phyloP scores from a whole-genome alignment of 441 rosid species.

The Oxalis stricta region DNA sequence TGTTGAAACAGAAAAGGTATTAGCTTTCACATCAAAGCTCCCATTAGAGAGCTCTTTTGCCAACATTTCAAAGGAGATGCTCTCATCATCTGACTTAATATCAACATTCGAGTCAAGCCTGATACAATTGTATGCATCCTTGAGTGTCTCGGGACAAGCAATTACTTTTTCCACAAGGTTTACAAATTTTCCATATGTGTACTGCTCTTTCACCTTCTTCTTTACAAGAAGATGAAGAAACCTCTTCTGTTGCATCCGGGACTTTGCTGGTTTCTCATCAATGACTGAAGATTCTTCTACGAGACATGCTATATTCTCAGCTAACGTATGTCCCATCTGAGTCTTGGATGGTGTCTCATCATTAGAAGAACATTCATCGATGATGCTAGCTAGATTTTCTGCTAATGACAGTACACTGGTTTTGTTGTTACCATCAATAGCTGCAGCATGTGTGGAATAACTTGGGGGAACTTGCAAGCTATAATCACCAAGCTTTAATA shows the following conservation, averaged over 20 bases:
- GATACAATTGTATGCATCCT: conserved; percentile 53
- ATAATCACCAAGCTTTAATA: conserved; percentile 2
- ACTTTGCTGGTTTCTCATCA: conserved; percentile 29
- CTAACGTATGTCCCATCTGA: conserved; percentile 40
- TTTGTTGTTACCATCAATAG: conserved; percentile 13
- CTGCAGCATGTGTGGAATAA: conserved; percentile 21
- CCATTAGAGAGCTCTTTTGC: conserved; percentile 53
- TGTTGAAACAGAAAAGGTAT: conserved; percentile 41
- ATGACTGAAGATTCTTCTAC: conserved; percentile 39
- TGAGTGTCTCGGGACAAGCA: conserved; percentile 55
- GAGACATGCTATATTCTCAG: conserved; percentile 47
- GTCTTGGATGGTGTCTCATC: conserved; percentile 31
- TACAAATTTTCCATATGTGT: conserved; percentile 43
- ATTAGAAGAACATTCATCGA: conserved; percentile 37
- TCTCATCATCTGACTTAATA: conserved; percentile 11
- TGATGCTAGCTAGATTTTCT: conserved; percentile 41
- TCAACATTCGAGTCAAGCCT: conserved; percentile 58
- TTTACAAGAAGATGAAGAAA: conserved; percentile 52
- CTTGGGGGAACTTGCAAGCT: conserved; percentile 7
- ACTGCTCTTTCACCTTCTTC: conserved; percentile 74
- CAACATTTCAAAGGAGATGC: conserved; percentile 29
- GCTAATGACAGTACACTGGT: conserved; percentile 33
- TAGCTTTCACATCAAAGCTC: conserved; percentile 38
- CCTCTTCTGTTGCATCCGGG: conserved; percentile 61
- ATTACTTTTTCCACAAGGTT: conserved; percentile 46